Evolutionary conservation across 1,284 basidiomycete genomes (phyloP).

Genomic region (Puccinia polysora): DNA sequence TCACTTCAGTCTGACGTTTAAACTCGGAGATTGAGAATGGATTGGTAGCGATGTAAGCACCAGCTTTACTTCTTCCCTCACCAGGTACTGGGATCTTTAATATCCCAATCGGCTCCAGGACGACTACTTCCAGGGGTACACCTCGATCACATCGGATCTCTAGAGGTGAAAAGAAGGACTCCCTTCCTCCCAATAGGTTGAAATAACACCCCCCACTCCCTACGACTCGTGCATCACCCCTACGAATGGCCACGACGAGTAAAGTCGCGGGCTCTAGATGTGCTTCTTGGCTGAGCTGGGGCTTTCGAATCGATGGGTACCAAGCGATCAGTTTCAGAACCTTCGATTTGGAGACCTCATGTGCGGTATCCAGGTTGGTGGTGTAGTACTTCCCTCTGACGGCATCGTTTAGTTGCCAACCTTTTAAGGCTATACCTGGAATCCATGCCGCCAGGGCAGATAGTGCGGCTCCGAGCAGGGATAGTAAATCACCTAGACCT

Average conservation of each 20-base stretch:
- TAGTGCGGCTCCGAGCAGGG: constrained; percentile 8
- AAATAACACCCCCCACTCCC: constrained; percentile 11
- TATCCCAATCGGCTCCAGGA: neutral
- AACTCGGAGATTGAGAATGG: constrained; percentile 1
- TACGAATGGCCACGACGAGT: neutral
- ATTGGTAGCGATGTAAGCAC: neutral
- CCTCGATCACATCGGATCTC: constrained; percentile 2
- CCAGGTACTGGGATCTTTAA: constrained; percentile 16
- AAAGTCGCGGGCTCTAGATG: constrained; percentile 10
- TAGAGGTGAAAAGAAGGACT: constrained; percentile 1
- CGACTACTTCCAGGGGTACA: neutral
- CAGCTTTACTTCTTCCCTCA: neutral
- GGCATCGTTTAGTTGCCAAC: constrained; percentile 4
- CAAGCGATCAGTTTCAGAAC: neutral
- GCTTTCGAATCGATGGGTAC: neutral
- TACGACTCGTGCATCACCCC: constrained; percentile 10
- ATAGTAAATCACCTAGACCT: neutral
- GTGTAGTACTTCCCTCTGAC: constrained; percentile 16
- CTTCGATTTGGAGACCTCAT: constrained; percentile 6
- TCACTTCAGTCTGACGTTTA: neutral
- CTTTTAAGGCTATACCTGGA: constrained; percentile 3
- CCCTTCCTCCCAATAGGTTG: neutral
- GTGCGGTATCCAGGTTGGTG: constrained; percentile 4
- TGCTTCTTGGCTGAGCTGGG: neutral
- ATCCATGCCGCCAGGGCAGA: constrained; percentile 16